phyloP scores from a whole-genome alignment of 192 early-diverging fungal genomes.

The Phycomyces nitens region DNA sequence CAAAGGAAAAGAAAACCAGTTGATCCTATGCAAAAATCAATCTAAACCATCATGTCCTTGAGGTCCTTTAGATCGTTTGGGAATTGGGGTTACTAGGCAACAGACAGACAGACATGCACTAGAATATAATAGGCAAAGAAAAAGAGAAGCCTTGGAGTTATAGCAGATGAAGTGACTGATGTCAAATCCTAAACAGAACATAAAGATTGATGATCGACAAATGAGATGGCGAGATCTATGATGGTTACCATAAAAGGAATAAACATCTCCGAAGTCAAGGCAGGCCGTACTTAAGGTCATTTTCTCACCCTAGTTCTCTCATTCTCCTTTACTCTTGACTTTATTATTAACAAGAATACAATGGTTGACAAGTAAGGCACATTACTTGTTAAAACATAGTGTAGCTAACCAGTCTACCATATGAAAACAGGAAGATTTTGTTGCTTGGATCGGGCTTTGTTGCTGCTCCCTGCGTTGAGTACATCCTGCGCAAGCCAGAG shows the following conservation, averaged over 20 bases:
- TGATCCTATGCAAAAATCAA: no score
- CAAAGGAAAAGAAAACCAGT: no score
- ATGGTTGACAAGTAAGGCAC: not conserved
- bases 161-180: no score
- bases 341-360: not conserved
- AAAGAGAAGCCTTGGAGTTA: no score
- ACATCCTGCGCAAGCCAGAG: slow-evolving; percentile 84
- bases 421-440: slow-evolving; percentile 71
- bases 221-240: slow-evolving; percentile 11
- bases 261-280: slow-evolving; percentile 3
- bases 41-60: no score
- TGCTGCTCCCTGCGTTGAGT: slow-evolving; percentile 90
- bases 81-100: no score
- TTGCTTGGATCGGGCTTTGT: slow-evolving; percentile 97
- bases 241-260: slow-evolving; percentile 12
- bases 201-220: not conserved
- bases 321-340: not conserved
- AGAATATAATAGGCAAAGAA: no score
- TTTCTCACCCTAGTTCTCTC: slow-evolving; percentile 2
- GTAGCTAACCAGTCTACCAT: no score
- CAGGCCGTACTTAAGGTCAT: not conserved
- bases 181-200: not conserved
- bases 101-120: no score
- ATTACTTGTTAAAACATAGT: not conserved
- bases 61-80: no score